Evolutionary conservation across 352 stramenopile genomes (phyloP).

Genomic region (Globisporangium paddicum): DNA sequence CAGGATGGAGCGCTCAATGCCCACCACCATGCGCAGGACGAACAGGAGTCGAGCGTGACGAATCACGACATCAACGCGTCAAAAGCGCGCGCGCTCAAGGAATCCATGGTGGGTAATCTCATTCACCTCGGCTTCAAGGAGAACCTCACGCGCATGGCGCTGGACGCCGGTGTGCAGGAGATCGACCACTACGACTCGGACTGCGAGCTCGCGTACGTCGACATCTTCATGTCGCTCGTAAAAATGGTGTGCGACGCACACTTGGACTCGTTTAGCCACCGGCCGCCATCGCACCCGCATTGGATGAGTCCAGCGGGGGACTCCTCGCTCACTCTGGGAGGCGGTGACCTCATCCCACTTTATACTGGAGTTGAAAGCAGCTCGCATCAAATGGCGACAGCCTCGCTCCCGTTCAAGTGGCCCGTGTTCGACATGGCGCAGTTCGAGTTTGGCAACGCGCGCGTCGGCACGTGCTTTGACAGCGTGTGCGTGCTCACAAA

Average conservation of each 20-base stretch:
- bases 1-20: conserved; percentile 1
- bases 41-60: conserved; percentile 18
- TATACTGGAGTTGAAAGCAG: background rate
- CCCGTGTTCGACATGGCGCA: conserved; percentile 88
- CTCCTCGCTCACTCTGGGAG: background rate
- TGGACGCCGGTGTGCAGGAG: conserved; percentile 57
- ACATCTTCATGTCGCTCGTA: conserved; percentile 74
- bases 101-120: conserved; percentile 49
- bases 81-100: conserved; percentile 56
- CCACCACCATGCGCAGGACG: background rate
- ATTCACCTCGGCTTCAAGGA: conserved; percentile 45
- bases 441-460: conserved; percentile 83
- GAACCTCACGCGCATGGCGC: conserved; percentile 29
- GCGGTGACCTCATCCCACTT: background rate
- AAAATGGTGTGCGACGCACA: conserved; percentile 78
- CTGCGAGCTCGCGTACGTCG: conserved; percentile 73
- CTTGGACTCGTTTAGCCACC: conserved; percentile 25
- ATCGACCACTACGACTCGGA: conserved; percentile 67
- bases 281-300: conserved; percentile 6
- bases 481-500: conserved; percentile 84
- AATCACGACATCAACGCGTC: conserved; percentile 57
- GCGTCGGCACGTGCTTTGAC: conserved; percentile 71
- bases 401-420: conserved; percentile 70
- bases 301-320: background rate
- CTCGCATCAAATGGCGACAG: conserved; percentile 7